Percentiles rank a stretch among this genome's conserved stretches.
Conservation (phyloP, 208 protist species). For the Leishmania mexicana region DNA sequence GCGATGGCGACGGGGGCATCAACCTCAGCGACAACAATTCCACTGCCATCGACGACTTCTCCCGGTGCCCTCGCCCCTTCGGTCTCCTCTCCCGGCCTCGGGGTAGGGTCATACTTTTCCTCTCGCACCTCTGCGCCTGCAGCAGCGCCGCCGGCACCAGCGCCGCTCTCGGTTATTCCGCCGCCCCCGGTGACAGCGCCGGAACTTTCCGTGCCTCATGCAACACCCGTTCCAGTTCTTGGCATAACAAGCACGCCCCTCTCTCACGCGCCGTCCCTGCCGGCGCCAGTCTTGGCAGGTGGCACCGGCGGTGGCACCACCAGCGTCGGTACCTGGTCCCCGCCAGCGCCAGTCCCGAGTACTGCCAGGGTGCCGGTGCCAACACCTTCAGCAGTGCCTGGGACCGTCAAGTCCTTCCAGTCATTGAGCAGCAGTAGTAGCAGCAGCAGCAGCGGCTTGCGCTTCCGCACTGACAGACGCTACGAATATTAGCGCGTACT, state of each 20-base stretch:
- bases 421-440: constrained; percentile 27
- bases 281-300: neutral
- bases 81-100: neutral
- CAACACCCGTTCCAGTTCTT: neutral
- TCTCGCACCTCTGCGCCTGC: neutral
- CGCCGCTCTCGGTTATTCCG: neutral
- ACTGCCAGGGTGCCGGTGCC: neutral
- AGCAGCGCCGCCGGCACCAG: neutral
- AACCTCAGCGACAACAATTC: neutral
- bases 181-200: neutral
- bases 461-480: constrained; percentile 5
- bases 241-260: neutral
- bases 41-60: constrained; percentile 3
- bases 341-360: neutral
- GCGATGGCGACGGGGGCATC: neutral
- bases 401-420: constrained; percentile 9
- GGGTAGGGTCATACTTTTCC: constrained; percentile 27
- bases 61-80: neutral
- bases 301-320: neutral
- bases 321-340: constrained; percentile 2
- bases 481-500: constrained; percentile 11
- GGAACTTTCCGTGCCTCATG: neutral
- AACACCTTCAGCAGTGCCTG: neutral
- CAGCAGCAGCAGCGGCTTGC: constrained; percentile 19
- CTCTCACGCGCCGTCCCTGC: neutral